A percentile compares a stretch with the other conserved stretches of the same genome.
These are phyloP conservation scores for Nemania sp. DNA, from an alignment of 2,329 filamentous ascomycete species.

Conservation along the genomic window DNA sequence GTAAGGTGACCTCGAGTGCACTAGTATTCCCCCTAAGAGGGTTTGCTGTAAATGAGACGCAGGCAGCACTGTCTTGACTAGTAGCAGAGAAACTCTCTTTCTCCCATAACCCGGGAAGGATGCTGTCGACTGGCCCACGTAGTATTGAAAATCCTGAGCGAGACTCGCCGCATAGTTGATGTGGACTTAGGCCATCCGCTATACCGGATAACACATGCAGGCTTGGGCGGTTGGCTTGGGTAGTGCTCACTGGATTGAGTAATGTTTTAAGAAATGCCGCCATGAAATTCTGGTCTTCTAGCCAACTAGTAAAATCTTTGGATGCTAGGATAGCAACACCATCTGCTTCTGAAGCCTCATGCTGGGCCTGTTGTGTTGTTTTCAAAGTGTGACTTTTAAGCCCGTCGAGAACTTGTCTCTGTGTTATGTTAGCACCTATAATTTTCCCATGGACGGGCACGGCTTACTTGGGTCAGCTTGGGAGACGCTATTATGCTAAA, in stretches of 20 bases:
- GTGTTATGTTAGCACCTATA: conserved; percentile 28
- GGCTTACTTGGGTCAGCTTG: conserved; percentile 42
- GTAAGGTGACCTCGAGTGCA: conserved; percentile 63
- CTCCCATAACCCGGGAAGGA: conserved; percentile 63
- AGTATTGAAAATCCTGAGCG: conserved; percentile 64
- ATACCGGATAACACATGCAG: conserved; percentile 66
- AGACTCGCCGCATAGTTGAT: conserved; percentile 48
- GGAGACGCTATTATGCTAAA: conserved; percentile 43
- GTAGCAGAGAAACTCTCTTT: conserved; percentile 43
- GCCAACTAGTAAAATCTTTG: conserved; percentile 59
- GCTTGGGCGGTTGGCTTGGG: conserved; percentile 35
- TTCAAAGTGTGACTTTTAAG: conserved; percentile 17
- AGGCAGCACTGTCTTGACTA: conserved; percentile 55
- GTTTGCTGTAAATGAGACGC: conserved; percentile 58
- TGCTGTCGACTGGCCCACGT: conserved; percentile 54
- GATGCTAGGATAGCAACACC: conserved; percentile 65
- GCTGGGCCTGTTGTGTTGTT: neutral
- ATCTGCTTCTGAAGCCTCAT: conserved; percentile 43
- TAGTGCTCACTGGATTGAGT: conserved; percentile 24
- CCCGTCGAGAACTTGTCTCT: conserved; percentile 33
- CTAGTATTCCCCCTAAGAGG: conserved; percentile 39
- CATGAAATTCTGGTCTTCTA: conserved; percentile 60
- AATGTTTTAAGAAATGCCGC: conserved; percentile 48
- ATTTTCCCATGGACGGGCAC: neutral
- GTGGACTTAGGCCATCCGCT: conserved; percentile 65